Conservation (phyloP, 2,329 filamentous ascomycete species). For the Aspergillus oerlinghausenensis region DNA sequence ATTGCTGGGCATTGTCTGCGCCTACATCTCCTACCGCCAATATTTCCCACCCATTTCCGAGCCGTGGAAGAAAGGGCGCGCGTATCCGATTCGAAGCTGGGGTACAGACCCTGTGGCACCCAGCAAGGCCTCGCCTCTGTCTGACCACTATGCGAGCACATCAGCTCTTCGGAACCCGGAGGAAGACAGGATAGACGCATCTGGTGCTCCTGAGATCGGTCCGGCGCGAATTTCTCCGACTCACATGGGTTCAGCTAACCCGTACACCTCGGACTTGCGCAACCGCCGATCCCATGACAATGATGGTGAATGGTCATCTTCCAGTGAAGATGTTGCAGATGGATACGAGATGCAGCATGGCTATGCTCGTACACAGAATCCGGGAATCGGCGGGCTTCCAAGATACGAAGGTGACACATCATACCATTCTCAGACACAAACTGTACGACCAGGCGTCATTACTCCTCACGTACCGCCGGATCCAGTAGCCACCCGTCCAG, state of each 20-base stretch:
- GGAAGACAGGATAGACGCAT: conserved; percentile 22
- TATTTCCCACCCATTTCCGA: conserved; percentile 56
- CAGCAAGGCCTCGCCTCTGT: conserved; percentile 3
- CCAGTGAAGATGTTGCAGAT: conserved; percentile 32
- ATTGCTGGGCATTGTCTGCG: conserved; percentile 49
- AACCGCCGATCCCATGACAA: conserved; percentile 26
- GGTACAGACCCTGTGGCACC: conserved; percentile 42
- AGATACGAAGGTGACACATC: conserved; percentile 24
- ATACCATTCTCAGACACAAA: conserved; percentile 23
- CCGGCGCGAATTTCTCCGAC: conserved; percentile 8
- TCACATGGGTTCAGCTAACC: conserved; percentile 19
- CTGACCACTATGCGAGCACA: conserved; percentile 14
- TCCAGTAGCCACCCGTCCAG: conserved; percentile 7
- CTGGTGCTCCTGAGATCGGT: conserved; percentile 4
- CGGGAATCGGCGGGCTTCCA: conserved; percentile 14
- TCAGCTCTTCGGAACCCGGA: conserved; percentile 29
- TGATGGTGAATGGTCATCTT: conserved; percentile 32
- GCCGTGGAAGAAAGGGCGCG: conserved; percentile 54
- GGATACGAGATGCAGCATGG: conserved; percentile 36
- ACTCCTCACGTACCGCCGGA: conserved; percentile 9
- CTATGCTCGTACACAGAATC: conserved; percentile 23
- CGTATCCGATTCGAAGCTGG: conserved; percentile 56
- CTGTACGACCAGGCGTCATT: conserved; percentile 4
- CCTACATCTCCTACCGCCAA: conserved; percentile 52
- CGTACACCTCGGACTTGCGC: conserved; percentile 23